Conservation (phyloP, 139 green algal genomes). For the Micromonas commoda region DNA sequence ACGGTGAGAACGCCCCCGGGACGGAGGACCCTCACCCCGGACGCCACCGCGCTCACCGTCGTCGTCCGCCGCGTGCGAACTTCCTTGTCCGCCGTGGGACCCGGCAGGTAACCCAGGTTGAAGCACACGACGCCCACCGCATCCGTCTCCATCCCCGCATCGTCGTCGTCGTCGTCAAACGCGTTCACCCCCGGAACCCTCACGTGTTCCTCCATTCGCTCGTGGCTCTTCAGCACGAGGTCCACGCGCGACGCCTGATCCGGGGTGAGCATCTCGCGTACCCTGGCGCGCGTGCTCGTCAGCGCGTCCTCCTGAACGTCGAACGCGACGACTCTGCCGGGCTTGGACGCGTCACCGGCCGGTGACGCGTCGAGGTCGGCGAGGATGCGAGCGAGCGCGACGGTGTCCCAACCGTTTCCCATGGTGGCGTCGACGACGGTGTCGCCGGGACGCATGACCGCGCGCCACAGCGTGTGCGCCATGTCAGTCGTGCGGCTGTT, state of each 20-base stretch:
- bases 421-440: conserved; percentile 1
- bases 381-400: not conserved
- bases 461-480: not conserved
- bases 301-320: conserved; percentile 1
- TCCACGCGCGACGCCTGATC: not conserved
- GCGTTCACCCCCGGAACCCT: not conserved
- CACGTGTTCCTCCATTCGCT: not conserved
- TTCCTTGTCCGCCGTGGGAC: not conserved
- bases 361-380: not conserved
- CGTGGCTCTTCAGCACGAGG: not conserved
- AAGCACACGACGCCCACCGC: conserved; percentile 9
- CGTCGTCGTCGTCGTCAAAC: not conserved
- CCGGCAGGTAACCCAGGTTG: not conserved
- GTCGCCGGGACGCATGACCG: not conserved
- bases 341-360: not conserved
- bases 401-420: conserved; percentile 10
- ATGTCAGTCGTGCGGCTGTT: not conserved
- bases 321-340: not conserved
- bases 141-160: not conserved
- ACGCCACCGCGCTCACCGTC: not conserved
- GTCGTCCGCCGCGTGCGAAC: not conserved
- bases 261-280: not conserved
- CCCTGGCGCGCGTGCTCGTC: not conserved
- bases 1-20: not conserved
- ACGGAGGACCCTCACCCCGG: not conserved